phyloP scores from a whole-genome alignment of 176 grass and related monocot genomes.

The Zizania latifolia region DNA sequence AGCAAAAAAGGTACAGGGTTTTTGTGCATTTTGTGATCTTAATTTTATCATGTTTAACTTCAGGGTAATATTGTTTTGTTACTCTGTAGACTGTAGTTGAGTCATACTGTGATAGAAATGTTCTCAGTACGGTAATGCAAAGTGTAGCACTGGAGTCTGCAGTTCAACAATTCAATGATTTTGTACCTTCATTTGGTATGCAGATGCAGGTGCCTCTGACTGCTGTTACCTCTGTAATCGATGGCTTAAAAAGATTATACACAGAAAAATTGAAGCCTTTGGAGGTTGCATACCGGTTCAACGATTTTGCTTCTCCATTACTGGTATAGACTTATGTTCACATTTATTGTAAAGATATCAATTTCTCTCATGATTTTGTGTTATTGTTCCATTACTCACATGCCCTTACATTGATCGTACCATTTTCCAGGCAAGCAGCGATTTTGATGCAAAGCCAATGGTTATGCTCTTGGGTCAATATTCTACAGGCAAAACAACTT shows the following conservation, averaged over 20 bases:
- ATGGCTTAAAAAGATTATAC: constrained; percentile 75
- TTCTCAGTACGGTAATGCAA: not conserved
- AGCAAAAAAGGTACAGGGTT: constrained; percentile 63
- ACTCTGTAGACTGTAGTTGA: not conserved
- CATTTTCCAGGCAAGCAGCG: constrained; percentile 67
- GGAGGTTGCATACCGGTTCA: constrained; percentile 75
- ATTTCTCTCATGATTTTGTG: not conserved
- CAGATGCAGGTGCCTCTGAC: constrained; percentile 54
- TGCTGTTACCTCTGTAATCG: constrained; percentile 76
- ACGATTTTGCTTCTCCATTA: constrained; percentile 70
- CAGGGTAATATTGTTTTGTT: not conserved
- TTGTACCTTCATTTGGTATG: constrained; percentile 8
- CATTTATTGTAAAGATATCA: not conserved
- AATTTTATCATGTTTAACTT: not conserved
- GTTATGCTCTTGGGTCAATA: constrained; percentile 96
- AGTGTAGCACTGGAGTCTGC: constrained; percentile 11
- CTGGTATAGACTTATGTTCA: constrained; percentile 43
- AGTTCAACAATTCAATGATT: not conserved
- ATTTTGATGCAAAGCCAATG: constrained; percentile 93
- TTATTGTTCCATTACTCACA: not conserved
- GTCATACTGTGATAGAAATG: not conserved
- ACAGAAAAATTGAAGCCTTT: constrained; percentile 85
- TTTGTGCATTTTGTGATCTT: not conserved
- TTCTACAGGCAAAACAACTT: constrained; percentile 94
- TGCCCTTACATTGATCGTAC: not conserved